A percentile compares a stretch with the other conserved stretches of the same genome.
Conservation (phyloP, 805 yeast species). For the Clavispora vitiphila region DNA sequence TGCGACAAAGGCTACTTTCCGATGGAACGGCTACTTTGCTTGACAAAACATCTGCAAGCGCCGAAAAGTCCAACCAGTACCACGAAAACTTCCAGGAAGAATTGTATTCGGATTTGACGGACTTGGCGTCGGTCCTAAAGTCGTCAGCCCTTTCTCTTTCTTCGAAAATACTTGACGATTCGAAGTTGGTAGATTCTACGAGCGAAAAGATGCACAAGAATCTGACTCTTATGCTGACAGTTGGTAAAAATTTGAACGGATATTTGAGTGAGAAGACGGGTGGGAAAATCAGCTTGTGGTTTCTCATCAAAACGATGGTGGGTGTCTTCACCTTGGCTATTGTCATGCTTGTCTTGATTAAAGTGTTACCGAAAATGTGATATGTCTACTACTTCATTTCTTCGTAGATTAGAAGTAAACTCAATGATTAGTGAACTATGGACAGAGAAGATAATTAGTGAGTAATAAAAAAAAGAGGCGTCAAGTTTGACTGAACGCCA, state of each 20-base stretch:
- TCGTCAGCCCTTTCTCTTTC: conserved; percentile 42
- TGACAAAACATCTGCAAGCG: conserved; percentile 4
- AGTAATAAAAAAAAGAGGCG: neutral
- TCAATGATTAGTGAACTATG: neutral
- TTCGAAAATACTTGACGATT: conserved; percentile 31
- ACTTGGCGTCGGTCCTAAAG: conserved; percentile 44
- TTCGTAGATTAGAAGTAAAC: neutral
- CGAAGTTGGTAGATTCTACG: conserved; percentile 28
- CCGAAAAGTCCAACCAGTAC: conserved; percentile 26
- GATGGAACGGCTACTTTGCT: conserved; percentile 11
- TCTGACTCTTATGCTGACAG: conserved; percentile 17
- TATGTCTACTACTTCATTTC: neutral
- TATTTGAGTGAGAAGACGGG: conserved; percentile 37
- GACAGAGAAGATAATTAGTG: conserved; percentile 2
- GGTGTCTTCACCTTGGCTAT: conserved; percentile 24
- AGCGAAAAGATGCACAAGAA: conserved; percentile 28
- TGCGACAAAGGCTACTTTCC: conserved; percentile 13
- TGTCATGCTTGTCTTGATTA: conserved; percentile 28
- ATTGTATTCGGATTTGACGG: conserved; percentile 43
- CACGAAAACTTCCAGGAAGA: conserved; percentile 46
- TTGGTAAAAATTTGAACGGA: conserved; percentile 33
- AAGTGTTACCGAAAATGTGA: conserved; percentile 33
- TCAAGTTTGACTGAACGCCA: neutral
- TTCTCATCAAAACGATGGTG: conserved; percentile 28
- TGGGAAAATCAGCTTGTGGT: conserved; percentile 35